Percentiles rank a stretch among this genome's conserved stretches.
These are phyloP conservation scores for Ilyonectria destructans DNA, from an alignment of 2,329 filamentous ascomycete species.

Conservation along the genomic window DNA sequence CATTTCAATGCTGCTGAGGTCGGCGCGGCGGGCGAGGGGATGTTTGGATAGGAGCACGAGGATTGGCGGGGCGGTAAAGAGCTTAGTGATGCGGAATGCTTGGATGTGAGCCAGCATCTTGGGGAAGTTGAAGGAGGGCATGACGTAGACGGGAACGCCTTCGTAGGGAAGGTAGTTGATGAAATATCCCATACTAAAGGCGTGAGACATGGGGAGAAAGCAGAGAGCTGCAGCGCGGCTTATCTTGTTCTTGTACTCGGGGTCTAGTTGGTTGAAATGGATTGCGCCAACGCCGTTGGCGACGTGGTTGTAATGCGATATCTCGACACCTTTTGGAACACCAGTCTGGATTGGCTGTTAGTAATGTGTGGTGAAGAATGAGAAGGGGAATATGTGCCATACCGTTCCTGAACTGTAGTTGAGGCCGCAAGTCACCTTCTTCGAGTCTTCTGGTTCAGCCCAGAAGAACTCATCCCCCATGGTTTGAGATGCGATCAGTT, in stretches of 20 bases:
- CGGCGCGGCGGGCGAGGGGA: constrained; percentile 75
- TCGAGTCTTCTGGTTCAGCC: constrained; percentile 69
- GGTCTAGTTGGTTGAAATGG: constrained; percentile 60
- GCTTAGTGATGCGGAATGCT: constrained; percentile 77
- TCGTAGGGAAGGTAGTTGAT: constrained; percentile 72
- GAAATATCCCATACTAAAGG: constrained; percentile 81
- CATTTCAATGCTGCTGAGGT: constrained; percentile 76
- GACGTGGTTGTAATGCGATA: constrained; percentile 84
- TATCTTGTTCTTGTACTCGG: constrained; percentile 63
- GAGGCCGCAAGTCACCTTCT: constrained; percentile 74
- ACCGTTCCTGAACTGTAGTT: constrained; percentile 85
- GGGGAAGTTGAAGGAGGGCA: constrained; percentile 83
- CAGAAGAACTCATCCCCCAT: constrained; percentile 75
- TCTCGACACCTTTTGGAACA: constrained; percentile 87
- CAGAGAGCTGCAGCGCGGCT: constrained; percentile 67
- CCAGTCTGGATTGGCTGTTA: constrained; percentile 68
- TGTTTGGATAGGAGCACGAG: constrained; percentile 82
- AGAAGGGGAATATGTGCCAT: constrained; percentile 18
- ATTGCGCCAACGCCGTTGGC: constrained; percentile 77
- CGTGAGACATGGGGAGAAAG: constrained; percentile 85
- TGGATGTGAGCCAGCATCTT: constrained; percentile 80
- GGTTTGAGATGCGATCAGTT: constrained; percentile 67
- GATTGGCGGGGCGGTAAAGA: constrained; percentile 82
- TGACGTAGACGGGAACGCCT: constrained; percentile 81
- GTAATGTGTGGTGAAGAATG: background rate